phyloP scores from a whole-genome alignment of 2,329 filamentous ascomycete species.

The Clonostachys solani region DNA sequence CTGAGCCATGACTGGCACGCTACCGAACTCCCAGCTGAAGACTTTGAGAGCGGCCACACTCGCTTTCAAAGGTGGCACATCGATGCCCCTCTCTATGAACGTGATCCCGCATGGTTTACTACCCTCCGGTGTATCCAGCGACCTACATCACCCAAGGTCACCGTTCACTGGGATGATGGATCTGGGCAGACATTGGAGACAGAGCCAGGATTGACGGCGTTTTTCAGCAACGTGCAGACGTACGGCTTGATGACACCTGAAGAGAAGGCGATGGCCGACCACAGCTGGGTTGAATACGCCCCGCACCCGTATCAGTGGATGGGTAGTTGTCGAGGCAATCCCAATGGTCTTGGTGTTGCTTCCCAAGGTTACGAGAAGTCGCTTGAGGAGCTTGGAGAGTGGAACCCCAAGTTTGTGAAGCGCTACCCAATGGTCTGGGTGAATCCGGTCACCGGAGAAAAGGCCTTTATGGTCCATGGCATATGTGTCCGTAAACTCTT shows the following conservation, averaged over 20 bases:
- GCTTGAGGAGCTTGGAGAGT: slow-evolving; percentile 23
- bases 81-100: slow-evolving; percentile 37
- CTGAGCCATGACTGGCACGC: slow-evolving; percentile 30
- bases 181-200: slow-evolving; percentile 32
- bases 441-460: slow-evolving; percentile 33
- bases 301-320: slow-evolving; percentile 39
- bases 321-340: slow-evolving; percentile 27
- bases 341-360: slow-evolving; percentile 33
- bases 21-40: slow-evolving; percentile 18
- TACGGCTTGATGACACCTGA: slow-evolving; percentile 33
- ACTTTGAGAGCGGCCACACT: slow-evolving; percentile 32
- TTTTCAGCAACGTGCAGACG: slow-evolving; percentile 33
- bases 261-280: slow-evolving; percentile 31
- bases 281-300: slow-evolving; percentile 40
- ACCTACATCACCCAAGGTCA: slow-evolving; percentile 26
- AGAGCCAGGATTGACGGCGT: slow-evolving; percentile 36
- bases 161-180: slow-evolving; percentile 35
- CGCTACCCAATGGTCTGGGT: slow-evolving; percentile 37
- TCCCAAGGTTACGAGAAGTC: slow-evolving; percentile 28
- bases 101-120: slow-evolving; percentile 35
- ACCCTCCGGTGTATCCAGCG: slow-evolving; percentile 31
- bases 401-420: slow-evolving; percentile 24
- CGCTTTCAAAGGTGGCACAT: slow-evolving; percentile 44
- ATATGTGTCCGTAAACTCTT: slow-evolving; percentile 31
- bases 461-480: slow-evolving; percentile 36